phyloP scores from a whole-genome alignment of 1,284 basidiomycete genomes.

The Ustilago xerochloae region DNA sequence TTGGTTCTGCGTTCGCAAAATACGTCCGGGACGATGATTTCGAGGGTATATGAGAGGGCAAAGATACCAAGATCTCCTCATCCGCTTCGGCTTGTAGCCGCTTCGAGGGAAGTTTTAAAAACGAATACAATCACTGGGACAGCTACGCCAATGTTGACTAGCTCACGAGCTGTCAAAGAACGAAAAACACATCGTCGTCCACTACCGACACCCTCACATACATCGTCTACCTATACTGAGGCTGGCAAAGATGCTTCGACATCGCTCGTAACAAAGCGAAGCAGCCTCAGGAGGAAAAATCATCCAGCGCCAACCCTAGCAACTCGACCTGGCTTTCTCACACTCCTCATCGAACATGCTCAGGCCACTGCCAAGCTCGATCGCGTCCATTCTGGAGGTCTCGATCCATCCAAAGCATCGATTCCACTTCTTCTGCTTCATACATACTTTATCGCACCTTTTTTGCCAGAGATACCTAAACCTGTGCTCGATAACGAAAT shows the following conservation, averaged over 20 bases:
- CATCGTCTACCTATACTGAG: background rate
- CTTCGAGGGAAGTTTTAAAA: background rate
- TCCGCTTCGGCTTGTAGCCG: conserved; percentile 17
- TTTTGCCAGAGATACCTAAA: conserved; percentile 46
- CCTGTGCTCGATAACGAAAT: conserved; percentile 29
- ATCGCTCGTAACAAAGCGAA: background rate
- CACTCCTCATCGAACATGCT: conserved; percentile 56
- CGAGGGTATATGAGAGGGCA: conserved; percentile 26
- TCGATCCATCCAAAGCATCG: conserved; percentile 31
- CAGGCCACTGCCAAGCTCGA: conserved; percentile 31
- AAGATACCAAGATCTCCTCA: conserved; percentile 32
- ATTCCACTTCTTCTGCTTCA: conserved; percentile 52
- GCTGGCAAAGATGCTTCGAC: background rate
- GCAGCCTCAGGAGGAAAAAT: background rate
- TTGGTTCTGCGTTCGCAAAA: conserved; percentile 30
- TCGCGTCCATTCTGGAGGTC: conserved; percentile 18
- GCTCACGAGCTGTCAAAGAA: conserved; percentile 8
- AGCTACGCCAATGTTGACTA: conserved; percentile 24
- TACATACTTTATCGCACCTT: conserved; percentile 61
- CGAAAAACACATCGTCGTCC: conserved; percentile 7
- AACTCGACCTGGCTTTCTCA: conserved; percentile 50
- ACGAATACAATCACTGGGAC: conserved; percentile 2
- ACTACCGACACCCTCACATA: background rate
- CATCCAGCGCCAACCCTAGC: conserved; percentile 27
- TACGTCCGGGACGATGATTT: conserved; percentile 11